Evolutionary conservation across 257 asterid genomes (phyloP).

Genomic region (Gentiana dahurica): DNA sequence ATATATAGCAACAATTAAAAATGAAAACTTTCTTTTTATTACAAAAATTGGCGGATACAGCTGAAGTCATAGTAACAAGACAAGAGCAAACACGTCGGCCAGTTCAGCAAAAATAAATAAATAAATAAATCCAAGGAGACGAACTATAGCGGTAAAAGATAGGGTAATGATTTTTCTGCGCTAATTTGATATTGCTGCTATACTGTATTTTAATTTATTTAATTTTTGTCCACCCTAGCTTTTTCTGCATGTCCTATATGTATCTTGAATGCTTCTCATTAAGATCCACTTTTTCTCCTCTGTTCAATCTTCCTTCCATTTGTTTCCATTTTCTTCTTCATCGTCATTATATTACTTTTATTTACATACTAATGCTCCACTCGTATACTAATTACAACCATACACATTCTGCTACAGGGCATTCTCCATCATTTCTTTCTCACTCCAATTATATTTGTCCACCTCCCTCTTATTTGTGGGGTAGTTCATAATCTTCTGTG

Average conservation of each 20-base stretch:
- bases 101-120: too few relatives aligned
- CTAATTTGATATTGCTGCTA: too few relatives aligned
- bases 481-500: slow-evolving; percentile 5
- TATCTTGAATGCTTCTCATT: not conserved
- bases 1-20: too few relatives aligned
- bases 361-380: not conserved
- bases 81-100: too few relatives aligned
- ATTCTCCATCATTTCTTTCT: slow-evolving; percentile 17
- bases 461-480: slow-evolving; percentile 10
- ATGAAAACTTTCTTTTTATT: too few relatives aligned
- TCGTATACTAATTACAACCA: not conserved
- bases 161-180: too few relatives aligned
- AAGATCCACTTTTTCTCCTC: slow-evolving; percentile 15
- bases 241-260: not conserved
- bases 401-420: not conserved
- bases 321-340: not conserved
- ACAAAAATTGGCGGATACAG: too few relatives aligned
- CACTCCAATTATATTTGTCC: slow-evolving; percentile 39
- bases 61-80: too few relatives aligned
- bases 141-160: too few relatives aligned
- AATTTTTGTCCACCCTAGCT: too few relatives aligned
- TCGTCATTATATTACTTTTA: not conserved
- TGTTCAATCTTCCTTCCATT: not conserved
- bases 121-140: too few relatives aligned
- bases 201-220: too few relatives aligned